These are phyloP conservation scores for Proliferodiscus dingleyae DNA, from an alignment of 2,329 filamentous ascomycete genomes.

Conservation along the genomic window DNA sequence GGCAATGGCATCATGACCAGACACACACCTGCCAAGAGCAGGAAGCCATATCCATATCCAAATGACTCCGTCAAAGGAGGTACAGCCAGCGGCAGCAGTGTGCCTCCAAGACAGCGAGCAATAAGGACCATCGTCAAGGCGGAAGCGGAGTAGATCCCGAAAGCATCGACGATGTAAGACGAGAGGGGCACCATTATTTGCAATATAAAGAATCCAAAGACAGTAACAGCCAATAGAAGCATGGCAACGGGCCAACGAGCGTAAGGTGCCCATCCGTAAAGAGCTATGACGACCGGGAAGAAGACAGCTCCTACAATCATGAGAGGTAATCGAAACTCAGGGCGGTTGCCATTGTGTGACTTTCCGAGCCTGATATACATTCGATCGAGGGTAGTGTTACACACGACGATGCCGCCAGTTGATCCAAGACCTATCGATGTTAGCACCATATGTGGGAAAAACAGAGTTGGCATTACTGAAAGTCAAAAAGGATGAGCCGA, in stretches of 20 bases:
- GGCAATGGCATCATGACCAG: conserved; percentile 47
- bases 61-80: conserved; percentile 43
- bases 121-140: conserved; percentile 36
- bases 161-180: conserved; percentile 51
- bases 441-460: conserved; percentile 2
- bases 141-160: conserved; percentile 32
- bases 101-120: conserved; percentile 35
- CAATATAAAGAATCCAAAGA: conserved; percentile 46
- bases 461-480: conserved; percentile 40
- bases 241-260: conserved; percentile 46
- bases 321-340: conserved; percentile 60
- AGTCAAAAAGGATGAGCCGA: conserved; percentile 48
- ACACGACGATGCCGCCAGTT: conserved; percentile 38
- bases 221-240: conserved; percentile 41
- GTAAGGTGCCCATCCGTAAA: conserved; percentile 51
- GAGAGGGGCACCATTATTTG: conserved; percentile 40
- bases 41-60: conserved; percentile 36
- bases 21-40: conserved; percentile 33
- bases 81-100: conserved; percentile 49
- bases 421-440: conserved; percentile 22
- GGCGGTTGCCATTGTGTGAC: conserved; percentile 27
- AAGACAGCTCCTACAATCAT: conserved; percentile 49
- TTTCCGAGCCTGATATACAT: conserved; percentile 21
- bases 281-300: conserved; percentile 49
- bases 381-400: conserved; percentile 29